Evolutionary conservation across 2,329 filamentous ascomycete species (phyloP).

Genomic region (Cyanodermella asteris): DNA sequence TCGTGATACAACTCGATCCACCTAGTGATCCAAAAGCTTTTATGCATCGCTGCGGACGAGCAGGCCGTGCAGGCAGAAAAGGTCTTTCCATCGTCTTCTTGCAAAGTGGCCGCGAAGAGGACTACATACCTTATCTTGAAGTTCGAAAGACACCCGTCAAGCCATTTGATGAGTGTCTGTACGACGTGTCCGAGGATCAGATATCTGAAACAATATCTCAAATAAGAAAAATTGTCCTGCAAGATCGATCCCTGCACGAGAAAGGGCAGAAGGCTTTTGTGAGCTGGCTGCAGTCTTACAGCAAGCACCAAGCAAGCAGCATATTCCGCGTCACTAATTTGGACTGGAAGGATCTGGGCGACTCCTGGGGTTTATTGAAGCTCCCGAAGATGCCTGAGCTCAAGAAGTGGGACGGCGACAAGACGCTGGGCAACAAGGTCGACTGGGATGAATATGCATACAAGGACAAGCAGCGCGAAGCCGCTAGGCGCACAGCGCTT

Average conservation of each 20-base stretch:
- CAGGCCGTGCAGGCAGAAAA: constrained; percentile 41
- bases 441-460: constrained; percentile 49
- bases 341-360: constrained; percentile 63
- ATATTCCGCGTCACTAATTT: constrained; percentile 71
- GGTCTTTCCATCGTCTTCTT: constrained; percentile 74
- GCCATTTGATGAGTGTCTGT: constrained; percentile 33
- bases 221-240: constrained; percentile 35
- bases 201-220: constrained; percentile 32
- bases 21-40: constrained; percentile 74
- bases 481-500: constrained; percentile 36
- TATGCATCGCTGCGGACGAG: constrained; percentile 42
- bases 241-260: constrained; percentile 52
- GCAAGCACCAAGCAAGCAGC: constrained; percentile 70
- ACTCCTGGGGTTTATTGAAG: constrained; percentile 66
- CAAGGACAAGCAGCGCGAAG: constrained; percentile 50
- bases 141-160: constrained; percentile 69
- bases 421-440: constrained; percentile 37
- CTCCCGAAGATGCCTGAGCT: constrained; percentile 89
- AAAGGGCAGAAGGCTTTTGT: constrained; percentile 84
- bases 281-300: constrained; percentile 79
- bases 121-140: constrained; percentile 70
- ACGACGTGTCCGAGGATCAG: constrained; percentile 39
- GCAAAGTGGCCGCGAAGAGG: constrained; percentile 65
- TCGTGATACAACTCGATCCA: constrained; percentile 75
- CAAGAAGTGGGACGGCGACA: constrained; percentile 49